Evolutionary conservation across 441 rosid species (phyloP).

Genomic region (Jatropha multifida): DNA sequence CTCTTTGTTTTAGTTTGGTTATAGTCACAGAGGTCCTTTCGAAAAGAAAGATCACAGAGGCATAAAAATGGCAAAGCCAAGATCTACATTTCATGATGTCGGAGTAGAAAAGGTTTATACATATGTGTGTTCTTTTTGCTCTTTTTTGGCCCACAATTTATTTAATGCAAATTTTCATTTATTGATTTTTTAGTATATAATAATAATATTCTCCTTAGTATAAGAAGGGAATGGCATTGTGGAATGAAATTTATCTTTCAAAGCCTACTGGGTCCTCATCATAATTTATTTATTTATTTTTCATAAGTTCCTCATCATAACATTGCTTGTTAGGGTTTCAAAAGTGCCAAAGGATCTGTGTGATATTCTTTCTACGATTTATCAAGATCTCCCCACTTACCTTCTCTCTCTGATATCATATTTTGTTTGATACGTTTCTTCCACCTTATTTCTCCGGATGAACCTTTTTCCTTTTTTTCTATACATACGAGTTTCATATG

Average conservation of each 20-base stretch:
- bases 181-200: background rate
- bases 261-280: background rate
- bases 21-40: too few species aligned
- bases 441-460: background rate
- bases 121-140: too few species aligned
- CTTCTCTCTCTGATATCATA: background rate
- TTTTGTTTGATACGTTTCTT: background rate
- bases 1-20: too few species aligned
- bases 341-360: background rate
- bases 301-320: background rate
- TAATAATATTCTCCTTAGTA: background rate
- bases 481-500: background rate
- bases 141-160: background rate
- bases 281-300: too few species aligned
- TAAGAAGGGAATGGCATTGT: background rate
- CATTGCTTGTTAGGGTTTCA: background rate
- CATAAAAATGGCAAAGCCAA: too few species aligned
- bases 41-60: too few species aligned
- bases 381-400: background rate
- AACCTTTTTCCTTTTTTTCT: too few species aligned
- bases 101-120: too few species aligned
- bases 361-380: background rate
- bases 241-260: background rate
- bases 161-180: background rate
- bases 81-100: too few species aligned